Conservation (phyloP, 1,284 basidiomycete genomes). For the Rhodotorula sp. region DNA sequence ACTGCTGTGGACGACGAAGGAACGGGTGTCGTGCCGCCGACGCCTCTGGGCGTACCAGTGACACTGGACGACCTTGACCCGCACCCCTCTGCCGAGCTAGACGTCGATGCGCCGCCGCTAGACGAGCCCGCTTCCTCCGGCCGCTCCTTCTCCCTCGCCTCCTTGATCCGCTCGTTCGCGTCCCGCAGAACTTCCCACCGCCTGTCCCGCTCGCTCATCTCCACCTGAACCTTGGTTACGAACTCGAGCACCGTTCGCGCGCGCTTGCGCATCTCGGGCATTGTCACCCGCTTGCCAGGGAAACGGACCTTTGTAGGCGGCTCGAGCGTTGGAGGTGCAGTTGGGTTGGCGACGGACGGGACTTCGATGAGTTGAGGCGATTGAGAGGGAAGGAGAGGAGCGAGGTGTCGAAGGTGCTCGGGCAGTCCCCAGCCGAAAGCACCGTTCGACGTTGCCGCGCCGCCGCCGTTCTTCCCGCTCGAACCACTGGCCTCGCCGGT, state of each 20-base stretch:
- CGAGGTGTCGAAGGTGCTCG: conserved; percentile 86
- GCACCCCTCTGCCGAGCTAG: conserved; percentile 12
- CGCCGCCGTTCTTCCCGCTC: conserved; percentile 58
- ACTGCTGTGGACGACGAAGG: not conserved
- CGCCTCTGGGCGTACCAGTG: not conserved
- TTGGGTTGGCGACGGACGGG: conserved; percentile 48
- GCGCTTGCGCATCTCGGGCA: conserved; percentile 95
- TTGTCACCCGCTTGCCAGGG: conserved; percentile 89
- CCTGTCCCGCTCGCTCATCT: conserved; percentile 48
- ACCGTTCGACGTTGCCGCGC: conserved; percentile 52
- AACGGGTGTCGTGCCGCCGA: conserved; percentile 5
- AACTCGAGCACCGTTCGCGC: conserved; percentile 88
- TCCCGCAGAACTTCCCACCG: conserved; percentile 52
- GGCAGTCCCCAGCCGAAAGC: conserved; percentile 81
- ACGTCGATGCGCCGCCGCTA: not conserved
- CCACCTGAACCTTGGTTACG: conserved; percentile 56
- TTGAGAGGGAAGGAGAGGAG: conserved; percentile 74
- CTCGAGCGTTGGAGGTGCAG: conserved; percentile 59
- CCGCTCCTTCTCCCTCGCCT: conserved; percentile 8
- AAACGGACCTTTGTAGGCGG: conserved; percentile 89
- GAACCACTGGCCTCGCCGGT: not conserved
- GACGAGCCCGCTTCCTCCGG: conserved; percentile 51
- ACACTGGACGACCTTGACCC: conserved; percentile 19
- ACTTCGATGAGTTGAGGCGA: conserved; percentile 74
- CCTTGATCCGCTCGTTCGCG: conserved; percentile 57